phyloP scores from a whole-genome alignment of 2,329 filamentous ascomycete species.

The Rhynchosporium secalis region DNA sequence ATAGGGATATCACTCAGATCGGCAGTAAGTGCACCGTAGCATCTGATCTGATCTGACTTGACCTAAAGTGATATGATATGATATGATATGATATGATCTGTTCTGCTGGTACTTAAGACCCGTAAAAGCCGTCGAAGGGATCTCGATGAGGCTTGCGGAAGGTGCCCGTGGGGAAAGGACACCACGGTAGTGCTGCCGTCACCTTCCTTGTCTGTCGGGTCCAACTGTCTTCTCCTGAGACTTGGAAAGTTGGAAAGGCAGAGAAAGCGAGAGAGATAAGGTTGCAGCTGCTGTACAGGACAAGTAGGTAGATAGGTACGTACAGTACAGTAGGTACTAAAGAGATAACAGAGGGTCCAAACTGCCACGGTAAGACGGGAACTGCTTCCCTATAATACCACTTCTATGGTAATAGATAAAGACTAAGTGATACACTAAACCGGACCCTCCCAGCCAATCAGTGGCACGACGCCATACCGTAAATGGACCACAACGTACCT shows the following conservation, averaged over 20 bases:
- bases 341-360: not conserved
- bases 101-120: not conserved
- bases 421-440: slow-evolving; percentile 12
- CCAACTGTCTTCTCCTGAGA: not conserved
- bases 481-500: not conserved
- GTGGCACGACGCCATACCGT: not conserved
- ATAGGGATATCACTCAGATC: slow-evolving; percentile 20
- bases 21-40: slow-evolving; percentile 14
- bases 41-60: slow-evolving; percentile 6
- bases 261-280: slow-evolving; percentile 12
- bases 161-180: slow-evolving; percentile 8
- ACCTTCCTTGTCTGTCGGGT: not conserved
- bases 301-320: not conserved
- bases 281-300: slow-evolving; percentile 7
- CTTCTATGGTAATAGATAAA: slow-evolving; percentile 3
- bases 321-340: no score
- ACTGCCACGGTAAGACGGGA: not conserved
- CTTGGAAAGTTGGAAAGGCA: not conserved
- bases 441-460: not conserved
- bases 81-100: not conserved
- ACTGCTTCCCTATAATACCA: not conserved
- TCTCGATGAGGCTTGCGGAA: not conserved
- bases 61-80: not conserved
- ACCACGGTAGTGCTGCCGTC: not conserved
- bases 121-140: slow-evolving; percentile 7